phyloP scores from a whole-genome alignment of 1,284 basidiomycete species.

The Pseudozyma hubeiensis region DNA sequence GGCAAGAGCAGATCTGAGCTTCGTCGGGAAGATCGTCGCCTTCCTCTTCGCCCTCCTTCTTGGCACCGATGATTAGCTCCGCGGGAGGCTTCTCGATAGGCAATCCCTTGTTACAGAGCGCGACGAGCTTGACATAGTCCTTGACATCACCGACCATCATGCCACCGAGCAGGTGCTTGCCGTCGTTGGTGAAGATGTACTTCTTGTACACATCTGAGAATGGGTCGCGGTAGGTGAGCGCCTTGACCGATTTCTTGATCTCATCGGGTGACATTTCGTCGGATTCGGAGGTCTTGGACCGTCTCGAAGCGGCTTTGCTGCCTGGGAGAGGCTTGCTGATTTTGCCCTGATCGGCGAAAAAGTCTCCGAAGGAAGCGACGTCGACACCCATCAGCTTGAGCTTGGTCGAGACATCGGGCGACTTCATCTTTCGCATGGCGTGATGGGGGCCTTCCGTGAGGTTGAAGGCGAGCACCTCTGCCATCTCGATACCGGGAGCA shows the following conservation, averaged over 20 bases:
- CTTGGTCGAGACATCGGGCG: slow-evolving; percentile 76
- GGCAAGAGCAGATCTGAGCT: slow-evolving; percentile 78
- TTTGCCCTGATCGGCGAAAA: slow-evolving; percentile 76
- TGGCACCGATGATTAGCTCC: slow-evolving; percentile 77
- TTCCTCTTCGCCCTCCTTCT: slow-evolving; percentile 73
- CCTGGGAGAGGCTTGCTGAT: slow-evolving; percentile 57
- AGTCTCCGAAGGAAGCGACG: slow-evolving; percentile 81
- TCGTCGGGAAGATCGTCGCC: slow-evolving; percentile 79
- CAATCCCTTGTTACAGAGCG: slow-evolving; percentile 81
- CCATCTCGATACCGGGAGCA: slow-evolving; percentile 80
- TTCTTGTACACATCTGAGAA: slow-evolving; percentile 76
- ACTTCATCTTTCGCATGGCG: slow-evolving; percentile 74
- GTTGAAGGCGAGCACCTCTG: slow-evolving; percentile 80
- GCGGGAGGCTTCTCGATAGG: slow-evolving; percentile 76
- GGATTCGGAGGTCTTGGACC: slow-evolving; percentile 11
- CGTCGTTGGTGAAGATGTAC: slow-evolving; percentile 81
- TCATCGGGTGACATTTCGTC: slow-evolving; percentile 33
- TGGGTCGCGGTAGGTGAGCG: slow-evolving; percentile 79
- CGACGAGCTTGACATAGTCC: slow-evolving; percentile 79
- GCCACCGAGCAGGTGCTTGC: slow-evolving; percentile 79
- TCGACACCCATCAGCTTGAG: slow-evolving; percentile 81
- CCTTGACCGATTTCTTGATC: slow-evolving; percentile 71
- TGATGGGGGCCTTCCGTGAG: slow-evolving; percentile 72
- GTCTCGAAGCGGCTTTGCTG: slow-evolving; percentile 16
- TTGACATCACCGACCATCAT: slow-evolving; percentile 84